A percentile compares a stretch with the other conserved stretches of the same genome.
phyloP scores from a whole-genome alignment of 441 rosid genomes.

The Euphorbia celastroides region DNA sequence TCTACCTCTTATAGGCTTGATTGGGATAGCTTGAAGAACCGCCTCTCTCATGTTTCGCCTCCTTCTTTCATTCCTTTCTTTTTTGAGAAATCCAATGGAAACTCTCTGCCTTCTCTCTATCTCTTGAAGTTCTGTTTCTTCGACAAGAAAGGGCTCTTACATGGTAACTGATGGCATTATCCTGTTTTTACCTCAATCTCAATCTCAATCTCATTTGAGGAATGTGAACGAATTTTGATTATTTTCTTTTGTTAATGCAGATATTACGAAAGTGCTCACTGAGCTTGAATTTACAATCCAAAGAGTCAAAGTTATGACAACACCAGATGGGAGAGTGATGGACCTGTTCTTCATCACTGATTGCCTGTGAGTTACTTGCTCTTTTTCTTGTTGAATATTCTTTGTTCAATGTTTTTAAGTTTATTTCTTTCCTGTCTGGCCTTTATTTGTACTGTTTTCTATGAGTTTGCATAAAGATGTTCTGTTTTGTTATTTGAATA shows the following conservation, averaged over 20 bases:
- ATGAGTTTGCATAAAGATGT: not conserved
- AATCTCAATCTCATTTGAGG: not conserved
- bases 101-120: conserved; percentile 38
- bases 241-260: conserved; percentile 31
- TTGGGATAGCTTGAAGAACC: conserved; percentile 65
- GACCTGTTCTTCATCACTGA: conserved; percentile 83
- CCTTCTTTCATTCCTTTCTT: conserved; percentile 40
- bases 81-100: conserved; percentile 30
- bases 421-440: not conserved
- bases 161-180: conserved; percentile 39
- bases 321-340: conserved; percentile 73
- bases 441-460: not conserved
- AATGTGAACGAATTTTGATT: not conserved
- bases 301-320: conserved; percentile 81
- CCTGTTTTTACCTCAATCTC: not conserved
- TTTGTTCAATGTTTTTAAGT: not conserved
- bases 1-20: conserved; percentile 34
- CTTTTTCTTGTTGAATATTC: not conserved
- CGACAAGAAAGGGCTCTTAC: conserved; percentile 59
- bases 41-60: conserved; percentile 53
- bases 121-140: conserved; percentile 64
- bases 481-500: not conserved
- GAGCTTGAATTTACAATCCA: conserved; percentile 89
- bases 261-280: conserved; percentile 66
- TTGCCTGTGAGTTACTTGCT: conserved; percentile 45